Evolutionary conservation across 2,329 filamentous ascomycete genomes (phyloP), one percentile per base, ranked within the genome.

Genomic region (Ilyonectria sp.): DNA sequence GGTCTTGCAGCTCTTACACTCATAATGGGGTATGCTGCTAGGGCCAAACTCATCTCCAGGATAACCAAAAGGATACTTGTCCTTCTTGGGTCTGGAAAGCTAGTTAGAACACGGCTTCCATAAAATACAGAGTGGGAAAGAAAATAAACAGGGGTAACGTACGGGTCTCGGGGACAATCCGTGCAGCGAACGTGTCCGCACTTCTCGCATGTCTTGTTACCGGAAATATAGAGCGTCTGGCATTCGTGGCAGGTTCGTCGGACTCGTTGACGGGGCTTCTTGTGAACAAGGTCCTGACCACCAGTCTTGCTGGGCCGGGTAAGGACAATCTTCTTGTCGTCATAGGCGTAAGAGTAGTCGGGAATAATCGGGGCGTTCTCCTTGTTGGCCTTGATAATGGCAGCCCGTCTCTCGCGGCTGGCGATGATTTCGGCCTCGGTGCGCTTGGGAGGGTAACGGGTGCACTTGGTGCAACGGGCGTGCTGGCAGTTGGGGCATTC

Each of bases 111-210:
- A 62, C 67, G 61, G 60, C 50, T 23, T 21, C 40, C 10, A 8
- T 35, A 21, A 71, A 58, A 40, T 37, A 13, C 23, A 5, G 15
- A 5, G n/a, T 29, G 6, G 17, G 21, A 35, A 23, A 31, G 26
- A 37, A 31, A 7, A 26, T 26, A 26, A 26, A 26, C 6, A 26
- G 26, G 26, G 26, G 26, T 26, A 5, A 90, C 92, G 79, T 88
- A 94, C 87, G 94, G 94, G 75, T 94, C 91, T 74, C 94, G 86
- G 31, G 93, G 93, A 79, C 94, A 97, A 77, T 92, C 92, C 44
- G 90, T 93, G 83, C 94, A 97, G 60, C 93, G 90, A 58, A 86
- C 79, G 79, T 97, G 94, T 31, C 85, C 82, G 80, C 94, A 97
- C 44, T 84, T 85, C 8, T 84, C 80, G 78, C 94, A 97, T 0